Base-by-base conservation (phyloP, 768 basidiomycete species). In the Phylloporus sp. region DNA sequence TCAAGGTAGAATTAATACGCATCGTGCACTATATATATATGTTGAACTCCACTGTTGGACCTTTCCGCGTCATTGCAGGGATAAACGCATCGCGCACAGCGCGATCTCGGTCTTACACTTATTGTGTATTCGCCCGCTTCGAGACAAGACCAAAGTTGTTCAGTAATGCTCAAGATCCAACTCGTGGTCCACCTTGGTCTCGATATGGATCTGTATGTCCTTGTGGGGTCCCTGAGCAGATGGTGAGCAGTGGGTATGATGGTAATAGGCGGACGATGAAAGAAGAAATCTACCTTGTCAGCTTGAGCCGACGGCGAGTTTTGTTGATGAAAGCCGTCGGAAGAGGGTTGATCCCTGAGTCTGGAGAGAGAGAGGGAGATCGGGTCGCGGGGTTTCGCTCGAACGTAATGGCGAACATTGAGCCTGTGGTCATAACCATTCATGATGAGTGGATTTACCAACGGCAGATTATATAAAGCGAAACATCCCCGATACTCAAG, bases 301-400 rank as follows among this genome's bases (percentile, higher is more conserved):
- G 26, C 3, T 34, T 22, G 28, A 22, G 11, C 15, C 20, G 18
- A 31, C 18, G 2, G 20, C 20, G 29, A 22, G 7, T 20, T 20
- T 44, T 15, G 15, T 34, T 12, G 27, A 26, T 11, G 26, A 18
- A 28, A 42, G 11, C 45, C 22, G 23, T 40, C 1, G 29, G 15
- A 7, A 15, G 10, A 22, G 16, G 34, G 31, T 2, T 43, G 50
- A 20, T 49, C 41, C 1, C 69, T 66, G n/a, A 75, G 58, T 13
- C 68, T 66, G 11, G 72, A 75, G 27, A 79, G 70, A 51, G 70
- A 71, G 38, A 79, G 69, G 2, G 78, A 74, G 20, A 73, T 54
- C 1, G 62, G 49, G 6, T 70, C 68, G 2, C 72, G 70, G 5
- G 63, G 50, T 28, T 65, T 64, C 11, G 15, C 41, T 50, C 71